Conservation (phyloP, 1,139 yeast species). For the Diutina pseudorugosa region DNA sequence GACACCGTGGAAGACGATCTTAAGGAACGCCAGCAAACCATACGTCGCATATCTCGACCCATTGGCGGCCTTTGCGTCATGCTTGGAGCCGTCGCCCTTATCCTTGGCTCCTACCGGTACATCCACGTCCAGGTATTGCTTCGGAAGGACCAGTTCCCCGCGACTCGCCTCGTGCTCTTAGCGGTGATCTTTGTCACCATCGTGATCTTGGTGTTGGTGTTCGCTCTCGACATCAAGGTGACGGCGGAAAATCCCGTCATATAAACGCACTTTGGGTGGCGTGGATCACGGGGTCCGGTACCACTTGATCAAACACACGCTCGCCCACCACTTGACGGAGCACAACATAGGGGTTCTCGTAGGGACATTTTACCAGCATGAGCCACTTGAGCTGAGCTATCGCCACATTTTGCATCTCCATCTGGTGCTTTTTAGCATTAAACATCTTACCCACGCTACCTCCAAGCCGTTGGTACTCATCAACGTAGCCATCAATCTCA, state of each 20-base stretch:
- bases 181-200: neutral
- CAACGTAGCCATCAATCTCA: slow-evolving; percentile 7
- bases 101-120: neutral
- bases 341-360: slow-evolving; percentile 1
- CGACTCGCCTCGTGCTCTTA: neutral
- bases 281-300: neutral
- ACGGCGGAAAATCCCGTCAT: slow-evolving; percentile 12
- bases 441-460: neutral
- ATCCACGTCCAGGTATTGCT: neutral
- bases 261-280: neutral
- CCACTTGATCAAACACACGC: neutral
- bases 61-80: neutral
- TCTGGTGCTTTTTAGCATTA: neutral
- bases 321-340: neutral
- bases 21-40: neutral
- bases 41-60: neutral
- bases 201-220: neutral
- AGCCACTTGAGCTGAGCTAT: slow-evolving; percentile 13
- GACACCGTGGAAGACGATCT: no score
- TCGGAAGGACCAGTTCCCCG: neutral
- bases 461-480: slow-evolving; percentile 12
- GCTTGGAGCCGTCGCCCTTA: neutral
- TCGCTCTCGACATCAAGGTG: slow-evolving; percentile 4
- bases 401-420: neutral
- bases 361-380: slow-evolving; percentile 12